These are phyloP conservation scores for Talaromyces trachyspermus DNA, from an alignment of 495 filamentous ascomycete genomes.

Conservation along the genomic window DNA sequence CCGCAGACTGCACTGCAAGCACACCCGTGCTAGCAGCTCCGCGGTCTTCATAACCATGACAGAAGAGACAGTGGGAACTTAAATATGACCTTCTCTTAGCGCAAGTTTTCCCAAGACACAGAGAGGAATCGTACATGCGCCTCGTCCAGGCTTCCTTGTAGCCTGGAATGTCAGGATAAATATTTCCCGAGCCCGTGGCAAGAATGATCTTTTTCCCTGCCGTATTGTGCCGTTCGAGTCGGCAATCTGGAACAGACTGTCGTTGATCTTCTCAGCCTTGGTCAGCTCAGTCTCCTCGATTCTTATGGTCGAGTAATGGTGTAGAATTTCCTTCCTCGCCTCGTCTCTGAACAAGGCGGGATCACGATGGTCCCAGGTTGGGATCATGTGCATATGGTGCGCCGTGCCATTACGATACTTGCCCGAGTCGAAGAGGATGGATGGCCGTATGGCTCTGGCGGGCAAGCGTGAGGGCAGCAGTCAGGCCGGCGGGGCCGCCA, in stretches of 20 bases:
- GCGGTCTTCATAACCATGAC: conserved; percentile 36
- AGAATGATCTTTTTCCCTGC: conserved; percentile 37
- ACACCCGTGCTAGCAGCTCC: conserved; percentile 20
- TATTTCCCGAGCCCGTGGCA: conserved; percentile 33
- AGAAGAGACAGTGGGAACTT: conserved; percentile 44
- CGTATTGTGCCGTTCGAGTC: conserved; percentile 21
- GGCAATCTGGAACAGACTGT: conserved; percentile 23
- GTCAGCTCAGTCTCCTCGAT: conserved; percentile 16
- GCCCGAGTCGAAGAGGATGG: conserved; percentile 40
- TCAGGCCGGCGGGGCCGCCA: conserved; percentile 44
- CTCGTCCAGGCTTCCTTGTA: not conserved
- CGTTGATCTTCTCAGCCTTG: conserved; percentile 13
- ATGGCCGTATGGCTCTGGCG: conserved; percentile 35
- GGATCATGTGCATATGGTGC: conserved; percentile 42
- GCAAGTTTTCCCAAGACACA: too few species aligned
- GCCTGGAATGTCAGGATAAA: conserved; percentile 7
- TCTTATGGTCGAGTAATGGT: conserved; percentile 29
- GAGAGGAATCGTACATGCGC: too few species aligned
- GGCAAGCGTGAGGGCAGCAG: conserved; percentile 31
- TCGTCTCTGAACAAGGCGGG: conserved; percentile 28
- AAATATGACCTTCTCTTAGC: too few species aligned
- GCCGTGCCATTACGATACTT: conserved; percentile 37
- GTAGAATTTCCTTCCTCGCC: conserved; percentile 23
- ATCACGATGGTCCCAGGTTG: conserved; percentile 34
- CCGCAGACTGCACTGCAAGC: conserved; percentile 9